Base-by-base conservation (phyloP, 768 basidiomycete genomes). In the Mycena indigotica region DNA sequence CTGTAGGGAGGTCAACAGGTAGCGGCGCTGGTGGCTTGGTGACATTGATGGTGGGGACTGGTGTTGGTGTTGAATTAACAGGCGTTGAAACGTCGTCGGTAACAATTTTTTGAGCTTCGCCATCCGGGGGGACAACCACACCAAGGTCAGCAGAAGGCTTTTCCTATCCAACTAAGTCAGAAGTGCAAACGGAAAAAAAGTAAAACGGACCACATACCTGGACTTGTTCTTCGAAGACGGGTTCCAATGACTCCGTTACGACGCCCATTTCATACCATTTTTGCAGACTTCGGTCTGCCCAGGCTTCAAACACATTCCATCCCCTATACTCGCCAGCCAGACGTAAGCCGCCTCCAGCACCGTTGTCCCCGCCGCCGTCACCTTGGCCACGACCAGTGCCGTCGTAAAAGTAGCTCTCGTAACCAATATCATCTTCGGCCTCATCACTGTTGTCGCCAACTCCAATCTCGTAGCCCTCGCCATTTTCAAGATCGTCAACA, bases 291-390 rank as follows among this genome's bases (percentile, higher is more conserved):
- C 82, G 81, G 74, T 97, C 95, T 48, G 93, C 95, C 89, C 89
- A 91, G 15, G 94, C 95, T 70, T 98, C 95, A 57, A 97, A 72
- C 5, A 94, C 90, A 69, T 80, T 91, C 95, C 94, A 97, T 5
- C 95, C 94, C 70, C 84, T 82, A 68, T 97, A 97, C 67, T 93
- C 88, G 28, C 93, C 95, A 3, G 82, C 81, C 64, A 95, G 73
- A 40, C 89, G 83, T 65, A 97, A 69, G 3, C 88, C 89, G 50
- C 83, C 84, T 24, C 85, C 85, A 10, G 81, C 72, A 23, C 90
- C 87, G 12, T 82, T 80, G 63, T 90, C 91, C 3, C 87, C 88
- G 4, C 89, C 88, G 10, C 87, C 89, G 59, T 91, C 88, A 12
- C 89, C 89, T 64, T 86, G 84, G 3, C 90, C 91, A 6, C 87